phyloP scores from a whole-genome alignment of 176 grass and related monocot species.

The Cenchrus fungigraminus region DNA sequence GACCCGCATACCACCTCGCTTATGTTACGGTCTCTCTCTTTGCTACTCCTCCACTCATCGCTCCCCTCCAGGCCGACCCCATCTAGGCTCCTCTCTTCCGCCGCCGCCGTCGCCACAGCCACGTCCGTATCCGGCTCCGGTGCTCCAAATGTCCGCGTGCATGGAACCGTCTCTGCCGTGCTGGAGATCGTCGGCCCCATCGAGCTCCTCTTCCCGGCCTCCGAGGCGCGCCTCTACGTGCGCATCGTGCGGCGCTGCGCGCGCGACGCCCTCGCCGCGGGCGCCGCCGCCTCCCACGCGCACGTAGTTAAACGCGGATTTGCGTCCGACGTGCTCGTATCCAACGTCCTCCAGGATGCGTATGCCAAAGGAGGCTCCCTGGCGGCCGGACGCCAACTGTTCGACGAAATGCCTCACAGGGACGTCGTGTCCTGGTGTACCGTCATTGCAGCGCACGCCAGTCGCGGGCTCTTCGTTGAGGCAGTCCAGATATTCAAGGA shows the following conservation, averaged over 20 bases:
- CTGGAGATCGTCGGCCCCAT: constrained; percentile 78
- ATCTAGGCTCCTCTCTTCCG: constrained; percentile 48
- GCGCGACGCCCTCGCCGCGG: constrained; percentile 52
- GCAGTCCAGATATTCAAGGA: constrained; percentile 57
- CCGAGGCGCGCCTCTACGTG: constrained; percentile 71
- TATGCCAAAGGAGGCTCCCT: constrained; percentile 71
- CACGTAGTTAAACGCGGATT: constrained; percentile 72
- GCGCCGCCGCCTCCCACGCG: constrained; percentile 58
- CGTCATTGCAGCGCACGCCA: constrained; percentile 64
- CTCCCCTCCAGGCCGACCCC: constrained; percentile 52
- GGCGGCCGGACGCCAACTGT: constrained; percentile 48
- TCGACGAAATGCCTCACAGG: constrained; percentile 84
- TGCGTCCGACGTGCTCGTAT: constrained; percentile 59
- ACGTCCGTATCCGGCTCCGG: neutral
- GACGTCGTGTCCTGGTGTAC: constrained; percentile 83
- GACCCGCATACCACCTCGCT: constrained; percentile 39
- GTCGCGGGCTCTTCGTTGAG: constrained; percentile 48
- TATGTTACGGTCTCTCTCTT: constrained; percentile 74
- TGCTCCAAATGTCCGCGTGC: neutral
- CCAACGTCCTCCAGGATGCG: constrained; percentile 79
- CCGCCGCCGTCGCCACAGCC: constrained; percentile 26
- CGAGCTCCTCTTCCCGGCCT: constrained; percentile 61
- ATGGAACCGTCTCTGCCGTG: constrained; percentile 56
- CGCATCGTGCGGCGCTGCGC: constrained; percentile 74
- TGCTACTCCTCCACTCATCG: constrained; percentile 47